Evolutionary conservation across 2,329 filamentous ascomycete species (phyloP).

Genomic region (Albifimbria verrucaria): DNA sequence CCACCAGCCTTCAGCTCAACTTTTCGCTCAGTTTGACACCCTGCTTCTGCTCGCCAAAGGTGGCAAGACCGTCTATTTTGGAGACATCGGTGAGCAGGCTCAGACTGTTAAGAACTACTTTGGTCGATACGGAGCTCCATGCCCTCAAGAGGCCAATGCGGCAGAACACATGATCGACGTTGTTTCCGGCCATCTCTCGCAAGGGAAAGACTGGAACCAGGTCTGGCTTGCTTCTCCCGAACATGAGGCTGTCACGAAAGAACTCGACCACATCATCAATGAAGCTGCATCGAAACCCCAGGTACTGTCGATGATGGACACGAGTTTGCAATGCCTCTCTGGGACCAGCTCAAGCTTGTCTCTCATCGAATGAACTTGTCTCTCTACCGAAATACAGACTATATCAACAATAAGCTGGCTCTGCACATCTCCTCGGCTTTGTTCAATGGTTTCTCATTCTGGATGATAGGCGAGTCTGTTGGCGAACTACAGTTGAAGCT

Average conservation of each 20-base stretch:
- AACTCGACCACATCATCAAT: conserved; percentile 61
- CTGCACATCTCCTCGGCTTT: conserved; percentile 53
- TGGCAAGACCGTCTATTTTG: conserved; percentile 61
- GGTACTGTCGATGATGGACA: conserved; percentile 48
- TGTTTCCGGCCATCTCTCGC: conserved; percentile 46
- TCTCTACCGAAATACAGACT: conserved; percentile 64
- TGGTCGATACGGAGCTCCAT: conserved; percentile 60
- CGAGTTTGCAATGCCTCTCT: conserved; percentile 70
- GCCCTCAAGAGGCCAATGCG: conserved; percentile 61
- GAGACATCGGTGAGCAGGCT: conserved; percentile 58
- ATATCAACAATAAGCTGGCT: conserved; percentile 61
- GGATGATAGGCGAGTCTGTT: conserved; percentile 52
- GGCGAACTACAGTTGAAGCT: conserved; percentile 51
- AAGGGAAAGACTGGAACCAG: conserved; percentile 60
- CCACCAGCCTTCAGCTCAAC: conserved; percentile 60
- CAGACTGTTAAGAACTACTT: conserved; percentile 61
- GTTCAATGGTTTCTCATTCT: conserved; percentile 62
- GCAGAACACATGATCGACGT: conserved; percentile 73
- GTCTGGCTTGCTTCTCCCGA: conserved; percentile 67
- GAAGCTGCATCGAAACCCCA: conserved; percentile 46
- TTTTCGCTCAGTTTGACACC: conserved; percentile 62
- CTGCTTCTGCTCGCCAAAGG: conserved; percentile 57
- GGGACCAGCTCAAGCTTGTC: conserved; percentile 61
- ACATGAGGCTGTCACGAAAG: conserved; percentile 49
- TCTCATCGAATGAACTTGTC: conserved; percentile 59